Evolutionary conservation across 2,329 filamentous ascomycete species (phyloP).

Genomic region (Chalaropsis ovoidea): DNA sequence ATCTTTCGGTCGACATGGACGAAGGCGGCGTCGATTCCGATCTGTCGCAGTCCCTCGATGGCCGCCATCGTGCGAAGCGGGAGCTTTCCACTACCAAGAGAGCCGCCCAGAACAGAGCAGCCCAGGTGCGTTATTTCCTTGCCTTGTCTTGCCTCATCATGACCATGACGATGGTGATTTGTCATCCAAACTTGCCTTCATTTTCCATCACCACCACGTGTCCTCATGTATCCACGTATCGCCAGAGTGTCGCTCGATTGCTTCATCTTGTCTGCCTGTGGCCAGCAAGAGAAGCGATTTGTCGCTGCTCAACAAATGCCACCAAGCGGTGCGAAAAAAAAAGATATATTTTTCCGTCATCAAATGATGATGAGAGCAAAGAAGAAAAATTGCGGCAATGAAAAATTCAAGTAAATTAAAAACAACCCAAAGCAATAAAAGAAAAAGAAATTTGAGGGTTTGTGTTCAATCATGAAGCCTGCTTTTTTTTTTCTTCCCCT

Average conservation of each 20-base stretch:
- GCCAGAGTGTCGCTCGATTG: background rate
- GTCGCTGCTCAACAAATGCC: background rate
- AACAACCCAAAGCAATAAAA: background rate
- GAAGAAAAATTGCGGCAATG: background rate
- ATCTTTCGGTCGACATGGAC: slow-evolving; percentile 32
- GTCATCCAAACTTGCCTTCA: slow-evolving; percentile 1
- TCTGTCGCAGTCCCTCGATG: slow-evolving; percentile 36
- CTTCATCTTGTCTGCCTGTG: background rate
- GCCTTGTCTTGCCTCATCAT: background rate
- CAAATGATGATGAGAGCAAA: background rate
- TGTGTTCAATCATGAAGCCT: slow-evolving; percentile 11
- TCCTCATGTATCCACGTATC: background rate
- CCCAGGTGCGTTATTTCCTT: slow-evolving; percentile 58
- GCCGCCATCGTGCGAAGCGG: slow-evolving; percentile 64
- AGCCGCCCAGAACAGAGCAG: slow-evolving; percentile 90
- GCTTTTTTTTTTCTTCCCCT: slow-evolving; percentile 28
- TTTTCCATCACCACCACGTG: background rate
- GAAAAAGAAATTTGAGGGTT: background rate
- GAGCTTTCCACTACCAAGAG: slow-evolving; percentile 93
- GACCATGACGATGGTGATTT: background rate
- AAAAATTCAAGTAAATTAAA: background rate
- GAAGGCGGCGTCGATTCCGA: slow-evolving; percentile 9
- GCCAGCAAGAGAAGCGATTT: background rate
- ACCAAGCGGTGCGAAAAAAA: background rate
- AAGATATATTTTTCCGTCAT: background rate